phyloP scores from a whole-genome alignment of 345 rosid species.

The Citrus sp. region DNA sequence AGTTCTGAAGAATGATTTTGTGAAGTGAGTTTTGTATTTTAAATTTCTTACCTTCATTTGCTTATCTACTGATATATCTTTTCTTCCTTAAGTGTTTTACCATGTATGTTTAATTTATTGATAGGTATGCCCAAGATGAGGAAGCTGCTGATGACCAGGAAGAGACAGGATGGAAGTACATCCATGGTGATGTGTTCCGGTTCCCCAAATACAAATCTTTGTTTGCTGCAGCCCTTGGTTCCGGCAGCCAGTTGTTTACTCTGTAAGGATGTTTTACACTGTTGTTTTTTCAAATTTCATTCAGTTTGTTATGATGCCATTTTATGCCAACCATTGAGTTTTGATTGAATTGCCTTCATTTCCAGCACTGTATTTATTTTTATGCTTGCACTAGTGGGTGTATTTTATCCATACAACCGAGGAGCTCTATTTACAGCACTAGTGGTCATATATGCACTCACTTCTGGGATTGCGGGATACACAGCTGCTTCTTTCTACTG shows the following conservation, averaged over 20 bases:
- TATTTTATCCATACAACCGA: slow-evolving; percentile 87
- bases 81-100: not conserved
- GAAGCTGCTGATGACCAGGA: slow-evolving; percentile 88
- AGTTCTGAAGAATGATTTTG: slow-evolving; percentile 83
- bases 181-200: slow-evolving; percentile 80
- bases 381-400: slow-evolving; percentile 85
- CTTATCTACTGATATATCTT: not conserved
- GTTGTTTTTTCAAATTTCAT: not conserved
- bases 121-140: slow-evolving; percentile 81
- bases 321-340: not conserved
- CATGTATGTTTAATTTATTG: not conserved
- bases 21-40: slow-evolving; percentile 53
- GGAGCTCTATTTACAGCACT: slow-evolving; percentile 90
- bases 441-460: slow-evolving; percentile 83
- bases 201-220: slow-evolving; percentile 70
- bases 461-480: slow-evolving; percentile 89
- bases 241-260: slow-evolving; percentile 73
- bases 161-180: slow-evolving; percentile 93
- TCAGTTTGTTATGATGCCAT: not conserved
- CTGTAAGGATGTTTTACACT: slow-evolving; percentile 45
- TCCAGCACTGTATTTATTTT: slow-evolving; percentile 74
- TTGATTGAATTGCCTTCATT: not conserved
- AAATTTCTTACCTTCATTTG: not conserved
- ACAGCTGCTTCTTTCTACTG: slow-evolving; percentile 78
- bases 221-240: slow-evolving; percentile 76